phyloP scores from a whole-genome alignment of 345 rosid genomes.

The Sonneratia alba region DNA sequence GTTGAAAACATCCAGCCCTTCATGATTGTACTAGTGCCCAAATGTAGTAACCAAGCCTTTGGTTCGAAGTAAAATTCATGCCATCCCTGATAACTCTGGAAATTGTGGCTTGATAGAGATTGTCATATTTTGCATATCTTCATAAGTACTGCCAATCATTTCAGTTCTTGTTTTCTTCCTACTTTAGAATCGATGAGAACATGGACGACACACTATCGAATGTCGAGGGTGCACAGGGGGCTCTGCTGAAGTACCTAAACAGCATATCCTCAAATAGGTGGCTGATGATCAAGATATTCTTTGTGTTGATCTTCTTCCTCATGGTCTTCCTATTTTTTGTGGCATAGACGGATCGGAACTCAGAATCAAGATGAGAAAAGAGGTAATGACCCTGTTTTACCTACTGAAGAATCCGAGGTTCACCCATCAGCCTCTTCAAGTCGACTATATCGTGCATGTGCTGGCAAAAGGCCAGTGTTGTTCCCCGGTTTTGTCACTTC shows the following conservation, averaged over 20 bases:
- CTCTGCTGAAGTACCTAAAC: constrained; percentile 33
- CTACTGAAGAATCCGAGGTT: neutral
- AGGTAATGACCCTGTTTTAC: neutral
- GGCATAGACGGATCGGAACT: constrained; percentile 21
- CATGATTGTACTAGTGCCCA: neutral
- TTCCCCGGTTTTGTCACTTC: neutral
- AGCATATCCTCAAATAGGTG: constrained; percentile 17
- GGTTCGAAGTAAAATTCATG: neutral
- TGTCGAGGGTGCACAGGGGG: constrained; percentile 43
- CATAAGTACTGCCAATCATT: neutral
- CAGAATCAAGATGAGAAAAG: constrained; percentile 8
- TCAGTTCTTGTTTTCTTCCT: neutral
- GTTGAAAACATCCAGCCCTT: no score
- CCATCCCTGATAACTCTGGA: neutral
- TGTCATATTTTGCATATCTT: neutral
- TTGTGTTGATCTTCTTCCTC: constrained; percentile 34
- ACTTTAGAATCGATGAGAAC: constrained; percentile 39
- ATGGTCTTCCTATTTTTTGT: constrained; percentile 42
- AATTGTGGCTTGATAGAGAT: neutral
- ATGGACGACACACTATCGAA: constrained; percentile 34
- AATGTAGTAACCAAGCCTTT: neutral
- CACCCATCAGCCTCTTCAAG: neutral
- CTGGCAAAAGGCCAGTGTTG: neutral
- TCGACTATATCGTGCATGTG: neutral
- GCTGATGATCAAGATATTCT: constrained; percentile 34